phyloP scores from a whole-genome alignment of 2,329 filamentous ascomycete species.

The Daldinia sp. region DNA sequence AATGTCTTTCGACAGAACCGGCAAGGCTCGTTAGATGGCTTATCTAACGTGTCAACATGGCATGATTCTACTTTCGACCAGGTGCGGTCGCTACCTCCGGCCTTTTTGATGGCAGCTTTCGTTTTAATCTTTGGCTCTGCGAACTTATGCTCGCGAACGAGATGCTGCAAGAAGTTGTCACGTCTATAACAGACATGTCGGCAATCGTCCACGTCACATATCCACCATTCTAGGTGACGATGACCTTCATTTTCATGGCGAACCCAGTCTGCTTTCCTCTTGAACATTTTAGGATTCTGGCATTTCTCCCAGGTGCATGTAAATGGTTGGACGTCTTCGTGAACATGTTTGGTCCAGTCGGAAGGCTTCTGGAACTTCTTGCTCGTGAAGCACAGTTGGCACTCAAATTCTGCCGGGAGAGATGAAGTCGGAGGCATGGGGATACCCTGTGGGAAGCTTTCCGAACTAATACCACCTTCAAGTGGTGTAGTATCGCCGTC shows the following conservation, averaged over 20 bases:
- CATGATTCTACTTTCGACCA: conserved; percentile 85
- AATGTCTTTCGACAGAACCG: conserved; percentile 87
- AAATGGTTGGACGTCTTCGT: conserved; percentile 93
- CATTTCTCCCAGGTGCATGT: conserved; percentile 91
- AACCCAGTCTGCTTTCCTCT: conserved; percentile 96
- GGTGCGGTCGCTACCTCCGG: conserved; percentile 70
- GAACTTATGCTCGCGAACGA: conserved; percentile 91
- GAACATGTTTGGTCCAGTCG: conserved; percentile 96
- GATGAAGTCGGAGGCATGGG: conserved; percentile 81
- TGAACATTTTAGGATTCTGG: conserved; percentile 89
- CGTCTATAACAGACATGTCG: conserved; percentile 85
- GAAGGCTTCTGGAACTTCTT: conserved; percentile 92
- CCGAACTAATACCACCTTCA: conserved; percentile 76
- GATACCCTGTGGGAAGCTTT: conserved; percentile 84
- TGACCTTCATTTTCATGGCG: conserved; percentile 94
- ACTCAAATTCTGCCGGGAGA: conserved; percentile 90
- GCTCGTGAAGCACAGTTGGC: conserved; percentile 84
- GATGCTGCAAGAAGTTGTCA: conserved; percentile 93
- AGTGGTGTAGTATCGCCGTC: conserved; percentile 75
- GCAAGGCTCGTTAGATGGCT: conserved; percentile 81
- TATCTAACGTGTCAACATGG: conserved; percentile 74
- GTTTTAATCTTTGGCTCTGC: conserved; percentile 83
- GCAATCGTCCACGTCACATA: conserved; percentile 84
- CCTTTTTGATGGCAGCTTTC: conserved; percentile 74
- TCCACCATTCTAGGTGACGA: conserved; percentile 91